These are phyloP conservation scores for Rhizopogon roseolus DNA, from an alignment of 768 basidiomycete genomes.

Conservation along the genomic window DNA sequence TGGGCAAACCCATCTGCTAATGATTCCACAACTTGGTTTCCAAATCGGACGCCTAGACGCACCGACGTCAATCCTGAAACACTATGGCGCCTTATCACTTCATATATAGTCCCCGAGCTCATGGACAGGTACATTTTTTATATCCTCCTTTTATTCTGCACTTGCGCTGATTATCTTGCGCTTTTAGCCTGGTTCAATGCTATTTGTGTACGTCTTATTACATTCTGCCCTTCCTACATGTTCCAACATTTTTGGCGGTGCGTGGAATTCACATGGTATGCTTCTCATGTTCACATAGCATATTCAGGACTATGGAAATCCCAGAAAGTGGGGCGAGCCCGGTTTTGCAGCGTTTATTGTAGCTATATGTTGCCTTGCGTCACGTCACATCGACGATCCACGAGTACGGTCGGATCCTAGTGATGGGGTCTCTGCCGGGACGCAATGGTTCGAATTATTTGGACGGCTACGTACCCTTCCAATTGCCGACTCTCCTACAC, in stretches of 20 bases:
- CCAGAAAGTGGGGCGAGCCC: constrained; percentile 92
- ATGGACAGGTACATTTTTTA: constrained; percentile 76
- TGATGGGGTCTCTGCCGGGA: constrained; percentile 86
- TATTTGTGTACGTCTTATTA: constrained; percentile 93
- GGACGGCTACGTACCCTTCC: constrained; percentile 83
- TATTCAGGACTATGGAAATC: constrained; percentile 83
- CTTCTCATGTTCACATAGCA: constrained; percentile 12
- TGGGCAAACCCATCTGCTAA: constrained; percentile 29
- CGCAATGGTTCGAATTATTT: constrained; percentile 89
- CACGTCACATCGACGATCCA: constrained; percentile 89
- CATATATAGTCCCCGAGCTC: constrained; percentile 80
- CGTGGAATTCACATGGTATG: constrained; percentile 17
- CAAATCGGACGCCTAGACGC: constrained; percentile 68
- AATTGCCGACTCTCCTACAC: constrained; percentile 80
- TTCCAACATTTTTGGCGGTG: constrained; percentile 82
- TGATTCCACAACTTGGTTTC: constrained; percentile 68
- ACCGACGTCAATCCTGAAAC: constrained; percentile 84
- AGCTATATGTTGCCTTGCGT: constrained; percentile 87
- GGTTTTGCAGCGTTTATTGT: constrained; percentile 94
- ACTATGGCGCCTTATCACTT: constrained; percentile 83
- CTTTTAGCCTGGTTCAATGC: constrained; percentile 66
- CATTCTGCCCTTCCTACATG: constrained; percentile 86
- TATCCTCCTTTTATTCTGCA: constrained; percentile 1
- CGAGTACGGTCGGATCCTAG: constrained; percentile 78
- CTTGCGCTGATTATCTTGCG: constrained; percentile 11